Percentiles rank a stretch among this genome's conserved stretches.
phyloP scores from a whole-genome alignment of 768 basidiomycete species.

The Rhodotorula babjevae region DNA sequence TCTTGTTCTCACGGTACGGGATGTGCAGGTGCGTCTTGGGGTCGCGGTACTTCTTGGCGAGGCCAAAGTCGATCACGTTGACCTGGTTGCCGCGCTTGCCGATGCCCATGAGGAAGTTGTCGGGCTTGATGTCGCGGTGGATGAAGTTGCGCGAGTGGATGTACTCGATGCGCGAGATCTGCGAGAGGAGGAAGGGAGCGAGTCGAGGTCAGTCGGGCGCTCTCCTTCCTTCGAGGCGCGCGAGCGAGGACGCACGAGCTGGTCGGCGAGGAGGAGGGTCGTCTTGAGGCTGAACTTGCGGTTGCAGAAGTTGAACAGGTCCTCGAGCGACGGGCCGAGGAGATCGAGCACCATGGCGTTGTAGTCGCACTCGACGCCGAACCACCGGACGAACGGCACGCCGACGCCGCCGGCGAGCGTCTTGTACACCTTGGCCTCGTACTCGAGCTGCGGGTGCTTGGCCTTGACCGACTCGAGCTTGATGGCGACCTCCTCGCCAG shows the following conservation, averaged over 20 bases:
- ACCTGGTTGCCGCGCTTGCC: conserved; percentile 99
- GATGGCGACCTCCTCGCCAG: conserved; percentile 98
- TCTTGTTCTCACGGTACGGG: conserved; percentile 99
- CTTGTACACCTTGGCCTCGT: conserved; percentile 76
- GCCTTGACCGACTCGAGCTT: conserved; percentile 99
- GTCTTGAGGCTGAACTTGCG: conserved; percentile 91
- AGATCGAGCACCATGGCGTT: conserved; percentile 99
- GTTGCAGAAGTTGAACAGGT: conserved; percentile 58
- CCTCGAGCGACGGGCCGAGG: conserved; percentile 64
- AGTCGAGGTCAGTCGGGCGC: neutral
- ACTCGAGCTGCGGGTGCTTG: conserved; percentile 99
- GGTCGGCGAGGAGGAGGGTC: conserved; percentile 85
- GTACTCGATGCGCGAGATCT: conserved; percentile 94
- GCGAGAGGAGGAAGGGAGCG: conserved; percentile 6
- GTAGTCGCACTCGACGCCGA: conserved; percentile 82
- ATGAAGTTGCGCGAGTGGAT: conserved; percentile 92
- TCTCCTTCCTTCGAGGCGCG: too few species aligned
- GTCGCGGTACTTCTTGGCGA: conserved; percentile 99
- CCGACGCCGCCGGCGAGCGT: conserved; percentile 98
- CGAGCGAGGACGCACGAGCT: conserved; percentile 62
- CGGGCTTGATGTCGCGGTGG: conserved; percentile 96
- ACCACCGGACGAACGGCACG: conserved; percentile 90
- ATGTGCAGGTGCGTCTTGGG: conserved; percentile 99
- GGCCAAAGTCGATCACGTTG: conserved; percentile 91
- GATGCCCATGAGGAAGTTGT: conserved; percentile 98